Conservation (phyloP, 768 basidiomycete genomes). For the Coprinellus micaceus region DNA sequence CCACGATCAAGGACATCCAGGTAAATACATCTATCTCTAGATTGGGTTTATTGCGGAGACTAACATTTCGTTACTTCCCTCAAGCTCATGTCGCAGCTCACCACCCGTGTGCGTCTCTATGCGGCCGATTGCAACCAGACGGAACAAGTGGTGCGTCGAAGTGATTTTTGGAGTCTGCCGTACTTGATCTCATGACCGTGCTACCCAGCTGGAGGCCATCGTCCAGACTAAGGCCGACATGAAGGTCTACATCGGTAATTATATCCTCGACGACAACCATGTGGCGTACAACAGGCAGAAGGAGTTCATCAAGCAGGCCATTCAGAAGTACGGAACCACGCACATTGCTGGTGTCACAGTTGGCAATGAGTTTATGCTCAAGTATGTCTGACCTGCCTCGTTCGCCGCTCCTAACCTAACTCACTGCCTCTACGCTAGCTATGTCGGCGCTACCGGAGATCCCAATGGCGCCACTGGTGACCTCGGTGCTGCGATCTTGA, state of each 20-base stretch:
- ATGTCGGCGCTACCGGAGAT: not conserved
- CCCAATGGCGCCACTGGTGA: not conserved
- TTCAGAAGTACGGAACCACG: constrained; percentile 73
- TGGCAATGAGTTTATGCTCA: constrained; percentile 90
- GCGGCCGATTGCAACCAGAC: constrained; percentile 85
- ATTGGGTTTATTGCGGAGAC: no score
- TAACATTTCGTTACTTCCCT: no score
- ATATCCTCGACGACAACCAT: constrained; percentile 50
- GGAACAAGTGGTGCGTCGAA: constrained; percentile 65
- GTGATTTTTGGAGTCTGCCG: not conserved
- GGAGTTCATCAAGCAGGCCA: constrained; percentile 56
- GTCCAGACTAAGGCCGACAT: constrained; percentile 83
- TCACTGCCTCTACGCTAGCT: not conserved
- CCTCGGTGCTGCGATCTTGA: constrained; percentile 59
- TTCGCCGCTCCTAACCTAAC: no score
- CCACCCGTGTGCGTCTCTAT: constrained; percentile 74
- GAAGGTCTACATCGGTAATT: constrained; percentile 71
- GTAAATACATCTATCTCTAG: constrained; percentile 35
- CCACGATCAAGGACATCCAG: constrained; percentile 69
- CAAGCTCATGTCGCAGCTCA: constrained; percentile 82
- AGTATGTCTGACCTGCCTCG: constrained; percentile 47
- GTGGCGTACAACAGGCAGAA: constrained; percentile 70
- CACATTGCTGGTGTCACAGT: constrained; percentile 81
- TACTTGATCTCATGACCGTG: constrained; percentile 1
- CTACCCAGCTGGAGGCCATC: constrained; percentile 74